phyloP scores from a whole-genome alignment of 2,329 filamentous ascomycete species.

The Talaromyces sp. region DNA sequence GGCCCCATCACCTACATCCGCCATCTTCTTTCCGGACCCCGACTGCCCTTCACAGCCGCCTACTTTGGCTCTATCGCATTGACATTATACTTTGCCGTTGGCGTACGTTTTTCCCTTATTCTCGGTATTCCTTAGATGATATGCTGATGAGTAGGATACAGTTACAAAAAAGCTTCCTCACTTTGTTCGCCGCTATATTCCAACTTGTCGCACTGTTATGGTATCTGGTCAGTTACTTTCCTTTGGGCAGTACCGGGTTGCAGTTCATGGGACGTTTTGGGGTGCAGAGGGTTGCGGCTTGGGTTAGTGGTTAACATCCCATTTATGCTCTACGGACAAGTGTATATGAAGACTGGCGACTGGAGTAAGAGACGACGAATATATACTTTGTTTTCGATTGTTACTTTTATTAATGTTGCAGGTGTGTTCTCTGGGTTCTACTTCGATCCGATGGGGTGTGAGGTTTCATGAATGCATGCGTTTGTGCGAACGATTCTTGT shows the following conservation, averaged over 20 bases:
- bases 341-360: neutral
- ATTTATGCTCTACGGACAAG: neutral
- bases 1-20: conserved; percentile 77
- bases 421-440: neutral
- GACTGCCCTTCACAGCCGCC: conserved; percentile 86
- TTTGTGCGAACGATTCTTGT: neutral
- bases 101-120: conserved; percentile 58
- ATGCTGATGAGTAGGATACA: conserved; percentile 36
- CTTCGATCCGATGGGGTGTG: neutral
- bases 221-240: conserved; percentile 97
- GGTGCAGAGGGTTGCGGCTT: conserved; percentile 75
- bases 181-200: conserved; percentile 75
- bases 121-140: neutral
- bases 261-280: conserved; percentile 84
- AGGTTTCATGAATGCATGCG: neutral
- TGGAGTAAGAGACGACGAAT: neutral
- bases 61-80: conserved; percentile 92
- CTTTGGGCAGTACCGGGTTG: conserved; percentile 87
- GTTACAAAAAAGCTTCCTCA: conserved; percentile 81
- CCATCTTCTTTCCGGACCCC: conserved; percentile 78
- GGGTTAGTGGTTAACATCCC: conserved; percentile 69
- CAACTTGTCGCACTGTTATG: conserved; percentile 81
- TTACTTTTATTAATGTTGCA: neutral
- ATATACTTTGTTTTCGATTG: neutral
- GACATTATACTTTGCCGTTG: conserved; percentile 87